Base-by-base conservation (phyloP, 208 protist genomes). In the Wallacemonas sp. region DNA sequence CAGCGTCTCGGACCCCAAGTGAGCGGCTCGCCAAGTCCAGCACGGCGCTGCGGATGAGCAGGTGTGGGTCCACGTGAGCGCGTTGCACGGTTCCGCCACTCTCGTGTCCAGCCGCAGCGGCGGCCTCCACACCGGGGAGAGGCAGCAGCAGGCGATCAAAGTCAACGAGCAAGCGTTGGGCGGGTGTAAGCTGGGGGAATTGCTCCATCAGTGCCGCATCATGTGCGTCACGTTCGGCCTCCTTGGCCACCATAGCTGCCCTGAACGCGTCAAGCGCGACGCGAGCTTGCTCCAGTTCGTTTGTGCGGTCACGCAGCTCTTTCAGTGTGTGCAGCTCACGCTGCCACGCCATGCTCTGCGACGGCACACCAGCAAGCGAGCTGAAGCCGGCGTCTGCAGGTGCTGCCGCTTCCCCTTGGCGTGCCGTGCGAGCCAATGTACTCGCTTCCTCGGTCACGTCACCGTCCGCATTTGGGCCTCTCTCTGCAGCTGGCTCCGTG, bases 121-220 rank as follows among this genome's bases (percentile, higher is more conserved):
- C 5, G 17, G 12, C 24, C 11, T 6, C 47, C 15, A 4, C 19
- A 6, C 6, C 31, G 6, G 51, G 51, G 1, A 45, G 8, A 17
- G 77, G 72, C 26, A 58, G 56, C 31, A 84, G 58, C 2, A 84
- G 36, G 2, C 39, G 44, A 19, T 79, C 69, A 70, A 84, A 84
- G 49, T 79, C 58, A 15, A 84, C 14, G 2, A 79, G 66, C 17
- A 53, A 51, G 21, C 77, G 70, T 59, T 79, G 79, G 31, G 61
- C 65, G 15, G 66, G 26, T 12, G 74, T 80, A 28, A 75, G 31
- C 39, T 58, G 51, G 11, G 51, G 51, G 28, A 58, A 58, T 31
- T 24, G 51, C 26, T 19, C 30, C 34, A 58, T 58, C 5, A 58
- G 51, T 9, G 3, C 51, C 12, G 51, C 51, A 0, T 58, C 51